Conservation (phyloP, 2,329 filamentous ascomycete genomes). For the Hawksworthiomyces lignivorus region DNA sequence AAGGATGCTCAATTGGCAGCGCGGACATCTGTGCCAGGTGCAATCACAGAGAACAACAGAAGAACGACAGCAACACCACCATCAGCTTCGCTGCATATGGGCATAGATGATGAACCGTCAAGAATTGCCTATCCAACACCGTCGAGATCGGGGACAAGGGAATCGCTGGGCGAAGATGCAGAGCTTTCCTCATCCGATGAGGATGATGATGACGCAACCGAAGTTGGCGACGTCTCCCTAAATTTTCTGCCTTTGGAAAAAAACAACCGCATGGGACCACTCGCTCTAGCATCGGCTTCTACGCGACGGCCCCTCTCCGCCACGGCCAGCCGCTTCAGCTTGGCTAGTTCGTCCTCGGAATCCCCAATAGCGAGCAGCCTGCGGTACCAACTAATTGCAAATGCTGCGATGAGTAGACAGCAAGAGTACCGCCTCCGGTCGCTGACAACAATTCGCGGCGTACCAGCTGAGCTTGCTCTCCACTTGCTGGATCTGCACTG, state of each 20-base stretch:
- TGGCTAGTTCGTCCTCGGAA: not conserved
- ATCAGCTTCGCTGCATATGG: not conserved
- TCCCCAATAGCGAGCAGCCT: not conserved
- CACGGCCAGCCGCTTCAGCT: no score
- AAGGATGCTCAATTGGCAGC: not conserved
- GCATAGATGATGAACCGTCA: not conserved
- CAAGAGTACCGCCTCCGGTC: slow-evolving; percentile 7
- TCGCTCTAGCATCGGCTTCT: not conserved
- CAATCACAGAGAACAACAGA: no score
- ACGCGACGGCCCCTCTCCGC: not conserved
- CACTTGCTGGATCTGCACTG: slow-evolving; percentile 32
- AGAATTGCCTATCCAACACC: slow-evolving; percentile 1
- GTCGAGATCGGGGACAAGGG: not conserved
- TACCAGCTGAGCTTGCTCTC: slow-evolving; percentile 23
- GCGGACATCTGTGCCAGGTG: no score
- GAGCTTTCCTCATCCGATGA: not conserved
- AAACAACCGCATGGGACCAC: not conserved
- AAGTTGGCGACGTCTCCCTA: not conserved
- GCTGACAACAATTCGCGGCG: slow-evolving; percentile 13
- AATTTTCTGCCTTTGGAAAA: not conserved
- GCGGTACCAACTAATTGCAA: slow-evolving; percentile 9
- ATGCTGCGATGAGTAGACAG: slow-evolving; percentile 10
- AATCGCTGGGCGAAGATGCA: not conserved
- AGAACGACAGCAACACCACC: not conserved
- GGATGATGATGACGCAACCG: not conserved